A percentile compares a stretch with the other conserved stretches of the same genome.
Conservation (phyloP, 2,329 filamentous ascomycete genomes). For the Diaporthe sp. region DNA sequence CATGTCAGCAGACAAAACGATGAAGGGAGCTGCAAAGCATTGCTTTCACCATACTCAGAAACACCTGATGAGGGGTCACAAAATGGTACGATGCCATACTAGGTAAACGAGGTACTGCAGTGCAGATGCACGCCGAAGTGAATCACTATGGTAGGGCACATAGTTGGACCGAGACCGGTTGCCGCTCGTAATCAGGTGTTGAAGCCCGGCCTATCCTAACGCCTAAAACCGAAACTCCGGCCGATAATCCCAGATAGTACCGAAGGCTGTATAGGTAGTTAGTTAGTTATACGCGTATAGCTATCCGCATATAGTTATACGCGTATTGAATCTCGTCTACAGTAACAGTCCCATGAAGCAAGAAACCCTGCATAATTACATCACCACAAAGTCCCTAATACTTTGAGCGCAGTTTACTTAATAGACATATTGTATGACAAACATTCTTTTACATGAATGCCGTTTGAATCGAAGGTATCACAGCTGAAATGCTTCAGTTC, state of each 20-base stretch:
- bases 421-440: neutral
- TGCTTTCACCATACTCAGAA: neutral
- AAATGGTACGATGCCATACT: neutral
- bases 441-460: neutral
- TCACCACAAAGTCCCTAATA: neutral
- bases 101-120: neutral
- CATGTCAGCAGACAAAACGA: neutral
- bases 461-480: neutral
- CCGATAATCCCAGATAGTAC: neutral
- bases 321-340: neutral
- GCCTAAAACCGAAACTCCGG: neutral
- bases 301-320: neutral
- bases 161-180: neutral
- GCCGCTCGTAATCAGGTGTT: too few relatives aligned
- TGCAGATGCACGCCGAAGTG: neutral
- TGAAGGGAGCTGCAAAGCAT: neutral
- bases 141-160: neutral
- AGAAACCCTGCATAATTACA: neutral
- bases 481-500: neutral
- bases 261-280: too few relatives aligned
- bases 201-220: neutral
- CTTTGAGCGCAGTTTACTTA: neutral
- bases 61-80: neutral
- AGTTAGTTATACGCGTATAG: neutral
- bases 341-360: neutral